Evolutionary conservation across 768 basidiomycete genomes (phyloP).

Genomic region (Leccinum subgranulosum): DNA sequence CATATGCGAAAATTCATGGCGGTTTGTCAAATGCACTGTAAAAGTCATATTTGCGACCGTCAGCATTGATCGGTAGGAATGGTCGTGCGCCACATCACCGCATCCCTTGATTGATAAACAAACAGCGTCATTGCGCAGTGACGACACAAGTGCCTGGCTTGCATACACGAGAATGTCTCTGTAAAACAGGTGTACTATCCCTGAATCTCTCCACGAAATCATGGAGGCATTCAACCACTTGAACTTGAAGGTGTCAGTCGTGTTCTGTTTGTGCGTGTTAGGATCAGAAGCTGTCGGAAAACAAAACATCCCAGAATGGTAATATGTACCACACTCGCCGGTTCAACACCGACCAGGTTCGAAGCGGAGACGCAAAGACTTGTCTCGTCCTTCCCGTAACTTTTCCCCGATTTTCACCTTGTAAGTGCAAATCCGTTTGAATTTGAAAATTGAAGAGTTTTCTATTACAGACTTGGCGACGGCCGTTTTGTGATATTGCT

Average conservation of each 20-base stretch:
- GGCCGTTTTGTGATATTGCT: neutral
- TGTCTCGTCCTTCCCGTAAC: neutral
- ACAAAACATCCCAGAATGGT: slow-evolving; percentile 18
- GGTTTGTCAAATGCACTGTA: neutral
- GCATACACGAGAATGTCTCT: neutral
- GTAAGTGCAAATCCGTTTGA: neutral
- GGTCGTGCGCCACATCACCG: slow-evolving; percentile 19
- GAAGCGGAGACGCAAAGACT: neutral
- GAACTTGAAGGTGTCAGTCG: neutral
- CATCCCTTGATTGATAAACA: slow-evolving; percentile 9
- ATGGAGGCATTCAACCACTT: neutral
- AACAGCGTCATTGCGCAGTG: slow-evolving; percentile 8
- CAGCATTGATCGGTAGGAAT: slow-evolving; percentile 1
- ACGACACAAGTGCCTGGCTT: slow-evolving; percentile 19
- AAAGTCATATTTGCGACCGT: neutral
- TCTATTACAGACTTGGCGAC: neutral
- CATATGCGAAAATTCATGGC: neutral
- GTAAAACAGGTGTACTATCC: neutral
- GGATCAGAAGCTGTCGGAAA: slow-evolving; percentile 27
- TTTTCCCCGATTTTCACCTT: neutral
- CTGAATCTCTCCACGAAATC: neutral
- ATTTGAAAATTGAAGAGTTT: slow-evolving; percentile 4
- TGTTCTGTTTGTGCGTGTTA: slow-evolving; percentile 24
- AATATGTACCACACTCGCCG: neutral
- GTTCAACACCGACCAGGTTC: neutral